Evolutionary conservation across 2,329 filamentous ascomycete genomes (phyloP).

Genomic region (Fusarium fujikuroi): DNA sequence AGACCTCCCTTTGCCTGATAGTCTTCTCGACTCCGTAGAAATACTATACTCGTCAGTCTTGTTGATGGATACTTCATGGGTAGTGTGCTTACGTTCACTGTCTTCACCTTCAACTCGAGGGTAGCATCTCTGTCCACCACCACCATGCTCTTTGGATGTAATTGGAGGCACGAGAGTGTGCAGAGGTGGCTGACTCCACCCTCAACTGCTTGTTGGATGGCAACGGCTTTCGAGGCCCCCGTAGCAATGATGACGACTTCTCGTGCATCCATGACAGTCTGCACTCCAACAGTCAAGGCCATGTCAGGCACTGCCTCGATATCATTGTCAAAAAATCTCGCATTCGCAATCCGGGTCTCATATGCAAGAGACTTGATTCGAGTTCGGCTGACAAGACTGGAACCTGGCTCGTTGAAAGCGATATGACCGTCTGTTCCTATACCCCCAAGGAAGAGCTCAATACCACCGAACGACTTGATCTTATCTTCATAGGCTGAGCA

Average conservation of each 20-base stretch:
- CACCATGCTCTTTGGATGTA: constrained; percentile 11
- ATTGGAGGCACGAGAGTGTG: constrained; percentile 2
- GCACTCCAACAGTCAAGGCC: constrained; percentile 10
- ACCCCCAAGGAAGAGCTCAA: constrained; percentile 9
- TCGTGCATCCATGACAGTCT: constrained; percentile 22
- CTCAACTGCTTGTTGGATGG: constrained; percentile 4
- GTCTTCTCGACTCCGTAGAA: constrained; percentile 10
- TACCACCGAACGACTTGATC: constrained; percentile 3
- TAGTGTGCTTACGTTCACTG: neutral
- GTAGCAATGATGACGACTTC: constrained; percentile 9
- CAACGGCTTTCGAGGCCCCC: neutral
- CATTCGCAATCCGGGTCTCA: constrained; percentile 8
- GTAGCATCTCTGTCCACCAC: constrained; percentile 10
- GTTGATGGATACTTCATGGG: accelerated
- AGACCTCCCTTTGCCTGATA: neutral
- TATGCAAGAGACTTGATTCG: constrained; percentile 16
- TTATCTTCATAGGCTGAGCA: neutral
- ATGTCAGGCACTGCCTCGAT: constrained; percentile 2
- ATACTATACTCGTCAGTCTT: neutral
- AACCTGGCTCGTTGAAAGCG: constrained; percentile 7
- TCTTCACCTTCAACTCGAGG: constrained; percentile 13
- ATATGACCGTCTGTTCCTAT: constrained; percentile 12
- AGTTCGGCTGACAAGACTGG: constrained; percentile 5
- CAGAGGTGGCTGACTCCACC: constrained; percentile 16
- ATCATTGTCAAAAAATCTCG: constrained; percentile 5